These are phyloP conservation scores for Limtongozyma cylindracea DNA, from an alignment of 805 yeast genomes.

Conservation along the genomic window DNA sequence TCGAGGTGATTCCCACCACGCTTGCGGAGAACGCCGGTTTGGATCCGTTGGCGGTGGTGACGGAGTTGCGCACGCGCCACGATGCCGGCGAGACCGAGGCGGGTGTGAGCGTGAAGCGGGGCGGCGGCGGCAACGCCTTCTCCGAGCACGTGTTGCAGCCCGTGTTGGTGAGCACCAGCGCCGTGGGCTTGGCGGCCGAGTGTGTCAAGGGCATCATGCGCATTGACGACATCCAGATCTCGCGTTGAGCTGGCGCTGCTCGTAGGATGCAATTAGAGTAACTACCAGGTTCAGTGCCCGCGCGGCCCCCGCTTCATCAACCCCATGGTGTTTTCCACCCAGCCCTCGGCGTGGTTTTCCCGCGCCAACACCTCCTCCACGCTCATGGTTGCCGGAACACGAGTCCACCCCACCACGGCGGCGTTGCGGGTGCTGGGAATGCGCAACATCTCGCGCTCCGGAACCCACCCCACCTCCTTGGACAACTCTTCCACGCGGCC, in stretches of 20 bases:
- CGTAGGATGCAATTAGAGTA: no score
- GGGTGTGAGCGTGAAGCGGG: constrained; percentile 88
- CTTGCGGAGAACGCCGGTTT: constrained; percentile 90
- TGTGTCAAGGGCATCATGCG: constrained; percentile 88
- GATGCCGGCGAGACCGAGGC: constrained; percentile 78
- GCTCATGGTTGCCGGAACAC: constrained; percentile 4
- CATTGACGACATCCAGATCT: constrained; percentile 93
- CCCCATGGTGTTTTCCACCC: constrained; percentile 64
- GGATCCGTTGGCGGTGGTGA: constrained; percentile 74
- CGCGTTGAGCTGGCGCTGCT: no score
- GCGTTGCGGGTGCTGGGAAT: constrained; percentile 90
- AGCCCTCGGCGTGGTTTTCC: constrained; percentile 81
- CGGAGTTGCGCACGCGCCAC: constrained; percentile 78
- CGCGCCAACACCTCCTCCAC: constrained; percentile 35
- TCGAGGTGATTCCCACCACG: constrained; percentile 84
- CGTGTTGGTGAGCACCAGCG: constrained; percentile 81
- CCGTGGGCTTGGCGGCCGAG: constrained; percentile 85
- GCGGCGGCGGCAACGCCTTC: constrained; percentile 76
- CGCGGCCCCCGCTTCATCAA: no score
- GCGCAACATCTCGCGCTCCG: constrained; percentile 65
- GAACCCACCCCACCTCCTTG: constrained; percentile 52
- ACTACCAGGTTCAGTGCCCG: no score
- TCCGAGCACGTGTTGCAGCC: constrained; percentile 95
- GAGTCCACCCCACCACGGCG: constrained; percentile 50
- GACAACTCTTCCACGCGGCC: constrained; percentile 64